Base-by-base conservation (phyloP, 2,329 filamentous ascomycete species). In the Clarireedia monteithiana region DNA sequence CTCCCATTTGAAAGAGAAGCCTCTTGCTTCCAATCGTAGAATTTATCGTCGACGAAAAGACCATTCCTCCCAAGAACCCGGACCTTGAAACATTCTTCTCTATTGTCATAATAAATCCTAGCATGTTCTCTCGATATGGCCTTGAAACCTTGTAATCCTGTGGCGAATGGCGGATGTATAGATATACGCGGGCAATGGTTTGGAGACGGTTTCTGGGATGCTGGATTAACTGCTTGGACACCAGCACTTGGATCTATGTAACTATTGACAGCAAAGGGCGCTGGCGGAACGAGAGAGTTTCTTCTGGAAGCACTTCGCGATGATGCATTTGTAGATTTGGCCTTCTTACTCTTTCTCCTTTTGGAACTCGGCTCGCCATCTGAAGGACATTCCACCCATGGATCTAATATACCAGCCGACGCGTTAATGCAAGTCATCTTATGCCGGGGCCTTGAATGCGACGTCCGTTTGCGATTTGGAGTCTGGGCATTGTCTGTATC, bases 101-200 rank as follows among this genome's bases (percentile, higher is more conserved):
- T 74, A 59, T 80, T 75, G 64, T 88, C 86, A 71, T 85, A 91
- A 48, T 80, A 75, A 62, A 92, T 89, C 64, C 83, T 85, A 49
- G 89, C 74, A 68, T 92, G 88, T 63, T 86, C 75, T 59, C 87
- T 77, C 3, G 88, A 91, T 54, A 91, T 91, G 50, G 80, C 81
- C 66, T 86, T 88, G 50, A 87, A 88, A 60, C 80, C 82, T 58
- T 70, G 75, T 2, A 82, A 79, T 58, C 82, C 81, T 49, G 81
- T 75, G 5, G 79, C 79, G 2, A 80, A 79, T 0, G 82, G 83
- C 3, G 87, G 88, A 68, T 91, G 88, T 46, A 91, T 88, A 36
- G 82, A 82, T 49, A 91, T 77, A 57, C 88, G 78, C 3, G 85
- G 83, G 55, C 83, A 80, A 56, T 83, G 77, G 58, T 79, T 71